phyloP scores from a whole-genome alignment of 805 yeast species.

The Wickerhamiella cacticola region DNA sequence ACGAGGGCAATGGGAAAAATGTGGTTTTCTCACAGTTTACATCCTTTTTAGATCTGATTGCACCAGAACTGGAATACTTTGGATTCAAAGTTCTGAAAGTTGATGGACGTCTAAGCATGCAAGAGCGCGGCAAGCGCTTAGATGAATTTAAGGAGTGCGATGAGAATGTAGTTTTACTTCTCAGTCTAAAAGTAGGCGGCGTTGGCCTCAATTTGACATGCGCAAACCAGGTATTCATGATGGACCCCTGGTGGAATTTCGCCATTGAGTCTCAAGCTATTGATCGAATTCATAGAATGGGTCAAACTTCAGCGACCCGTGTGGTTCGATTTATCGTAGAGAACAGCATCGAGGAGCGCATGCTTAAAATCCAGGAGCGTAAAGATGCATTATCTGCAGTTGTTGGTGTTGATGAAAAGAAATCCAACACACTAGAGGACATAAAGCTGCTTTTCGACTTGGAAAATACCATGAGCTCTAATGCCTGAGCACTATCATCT shows the following conservation, averaged over 20 bases:
- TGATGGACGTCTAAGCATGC: constrained; percentile 67
- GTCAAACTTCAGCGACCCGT: constrained; percentile 61
- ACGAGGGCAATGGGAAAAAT: constrained; percentile 52
- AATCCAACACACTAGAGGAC: constrained; percentile 28
- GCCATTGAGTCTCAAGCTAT: constrained; percentile 86
- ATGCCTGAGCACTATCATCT: too few relatives aligned
- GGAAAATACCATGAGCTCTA: constrained; percentile 7
- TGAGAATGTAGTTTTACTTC: constrained; percentile 39
- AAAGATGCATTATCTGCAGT: constrained; percentile 36
- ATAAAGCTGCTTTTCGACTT: constrained; percentile 28
- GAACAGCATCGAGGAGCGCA: constrained; percentile 74
- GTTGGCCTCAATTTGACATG: constrained; percentile 81
- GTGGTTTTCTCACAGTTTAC: constrained; percentile 91
- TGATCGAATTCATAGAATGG: constrained; percentile 83
- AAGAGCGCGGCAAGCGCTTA: constrained; percentile 51
- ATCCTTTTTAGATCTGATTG: constrained; percentile 62
- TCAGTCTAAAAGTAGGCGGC: constrained; percentile 87
- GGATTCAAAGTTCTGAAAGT: constrained; percentile 54
- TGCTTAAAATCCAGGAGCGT: constrained; percentile 76
- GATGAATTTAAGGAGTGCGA: constrained; percentile 38
- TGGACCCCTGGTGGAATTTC: constrained; percentile 98
- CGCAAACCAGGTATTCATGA: constrained; percentile 73
- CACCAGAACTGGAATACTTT: constrained; percentile 41
- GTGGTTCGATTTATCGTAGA: constrained; percentile 73
- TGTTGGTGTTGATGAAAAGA: constrained; percentile 30